Percentiles rank a stretch among this genome's conserved stretches.
Evolutionary conservation across 2,329 filamentous ascomycete species (phyloP).

Genomic region (Triangularia setosa): DNA sequence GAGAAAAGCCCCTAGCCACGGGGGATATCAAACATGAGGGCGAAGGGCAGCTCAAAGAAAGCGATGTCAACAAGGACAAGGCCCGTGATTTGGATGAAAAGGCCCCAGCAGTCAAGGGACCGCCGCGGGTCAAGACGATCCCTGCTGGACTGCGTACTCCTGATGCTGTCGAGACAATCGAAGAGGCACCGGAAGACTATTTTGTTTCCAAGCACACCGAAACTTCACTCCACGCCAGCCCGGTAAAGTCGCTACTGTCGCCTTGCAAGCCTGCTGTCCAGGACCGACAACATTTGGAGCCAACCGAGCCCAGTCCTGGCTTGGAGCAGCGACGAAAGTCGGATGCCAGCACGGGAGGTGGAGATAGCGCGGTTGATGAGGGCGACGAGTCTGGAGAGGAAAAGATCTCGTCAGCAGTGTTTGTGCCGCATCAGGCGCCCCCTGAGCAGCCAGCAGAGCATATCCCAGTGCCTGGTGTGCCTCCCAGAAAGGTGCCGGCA

Average conservation of each 20-base stretch:
- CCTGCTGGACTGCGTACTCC: conserved; percentile 15
- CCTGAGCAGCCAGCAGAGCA: conserved; percentile 38
- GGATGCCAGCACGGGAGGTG: conserved; percentile 37
- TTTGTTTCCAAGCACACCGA: conserved; percentile 17
- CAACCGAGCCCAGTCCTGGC: conserved; percentile 10
- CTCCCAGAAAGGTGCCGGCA: conserved; percentile 19
- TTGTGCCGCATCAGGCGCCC: conserved; percentile 68
- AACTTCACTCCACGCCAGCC: neutral
- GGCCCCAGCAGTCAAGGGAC: conserved; percentile 6
- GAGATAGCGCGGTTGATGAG: conserved; percentile 42
- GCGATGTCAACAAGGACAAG: conserved; percentile 1
- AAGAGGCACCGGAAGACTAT: conserved; percentile 23
- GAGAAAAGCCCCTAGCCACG: conserved; percentile 32
- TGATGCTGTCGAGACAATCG: conserved; percentile 8
- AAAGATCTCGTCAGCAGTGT: conserved; percentile 82
- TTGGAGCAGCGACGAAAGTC: conserved; percentile 34
- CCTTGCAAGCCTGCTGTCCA: neutral
- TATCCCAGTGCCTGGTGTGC: conserved; percentile 17
- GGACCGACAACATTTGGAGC: conserved; percentile 5
- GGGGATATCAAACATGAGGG: conserved; percentile 5
- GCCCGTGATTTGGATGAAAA: neutral
- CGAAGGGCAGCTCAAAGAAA: conserved; percentile 16
- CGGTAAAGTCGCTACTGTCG: conserved; percentile 2
- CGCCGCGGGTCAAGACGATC: conserved; percentile 7
- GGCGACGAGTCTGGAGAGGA: conserved; percentile 69